Conservation (phyloP, 441 rosid genomes). For the Euphorbia celastroides region DNA sequence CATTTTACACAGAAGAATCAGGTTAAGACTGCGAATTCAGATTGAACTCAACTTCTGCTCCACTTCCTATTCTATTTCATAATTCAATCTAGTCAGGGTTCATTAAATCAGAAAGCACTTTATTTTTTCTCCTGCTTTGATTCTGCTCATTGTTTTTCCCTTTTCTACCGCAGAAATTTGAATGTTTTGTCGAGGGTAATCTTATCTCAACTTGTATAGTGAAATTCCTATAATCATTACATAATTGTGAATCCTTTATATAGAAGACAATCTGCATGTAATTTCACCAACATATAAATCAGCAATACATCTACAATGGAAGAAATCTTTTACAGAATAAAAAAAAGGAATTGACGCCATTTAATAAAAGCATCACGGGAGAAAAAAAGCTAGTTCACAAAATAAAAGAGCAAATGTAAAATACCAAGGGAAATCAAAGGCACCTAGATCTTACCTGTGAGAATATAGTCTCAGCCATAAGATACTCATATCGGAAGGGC, state of each 20-base stretch:
- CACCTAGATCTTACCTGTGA: constrained; percentile 67
- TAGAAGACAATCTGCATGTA: not conserved
- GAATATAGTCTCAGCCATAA: constrained; percentile 98
- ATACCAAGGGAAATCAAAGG: constrained; percentile 4
- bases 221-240: not conserved
- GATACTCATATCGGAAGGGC: constrained; percentile 94
- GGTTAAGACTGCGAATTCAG: not conserved
- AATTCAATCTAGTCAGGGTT: not conserved
- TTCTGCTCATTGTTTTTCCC: not conserved
- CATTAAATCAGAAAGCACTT: not conserved
- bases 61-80: not conserved
- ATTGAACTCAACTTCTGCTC: not conserved
- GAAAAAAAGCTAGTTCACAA: not conserved
- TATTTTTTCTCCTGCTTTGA: not conserved
- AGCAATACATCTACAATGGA: not conserved
- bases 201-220: not conserved
- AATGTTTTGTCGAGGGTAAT: not conserved
- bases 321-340: not conserved
- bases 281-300: not conserved
- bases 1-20: not conserved
- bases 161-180: not conserved
- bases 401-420: not conserved
- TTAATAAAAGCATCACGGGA: not conserved
- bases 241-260: not conserved
- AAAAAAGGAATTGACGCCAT: not conserved